A percentile compares a stretch with the other conserved stretches of the same genome.
Conservation (phyloP, 2,329 filamentous ascomycete species). For the Aspergillus melleus region DNA sequence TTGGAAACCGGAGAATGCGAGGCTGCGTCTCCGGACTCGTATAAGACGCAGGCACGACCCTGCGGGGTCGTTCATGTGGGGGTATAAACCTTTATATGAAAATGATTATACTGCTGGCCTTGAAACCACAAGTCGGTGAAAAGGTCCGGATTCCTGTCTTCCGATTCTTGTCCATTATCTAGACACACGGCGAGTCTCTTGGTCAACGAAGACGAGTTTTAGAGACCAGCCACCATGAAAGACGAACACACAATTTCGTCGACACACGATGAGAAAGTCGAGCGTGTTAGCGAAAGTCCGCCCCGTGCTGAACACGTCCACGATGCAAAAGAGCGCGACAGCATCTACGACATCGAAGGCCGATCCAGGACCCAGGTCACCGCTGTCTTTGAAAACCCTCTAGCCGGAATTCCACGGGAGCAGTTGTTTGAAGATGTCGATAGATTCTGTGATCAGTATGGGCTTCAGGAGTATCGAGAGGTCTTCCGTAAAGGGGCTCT, state of each 20-base stretch:
- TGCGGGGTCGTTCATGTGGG: background rate
- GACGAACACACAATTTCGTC: background rate
- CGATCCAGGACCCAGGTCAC: conserved; percentile 28
- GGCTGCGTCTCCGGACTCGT: background rate
- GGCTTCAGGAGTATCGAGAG: conserved; percentile 50
- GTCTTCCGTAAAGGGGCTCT: conserved; percentile 54
- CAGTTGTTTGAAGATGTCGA: conserved; percentile 57
- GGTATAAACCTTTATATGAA: background rate
- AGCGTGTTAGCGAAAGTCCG: background rate
- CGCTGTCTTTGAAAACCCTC: conserved; percentile 53
- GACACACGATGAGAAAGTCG: background rate
- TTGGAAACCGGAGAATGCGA: background rate
- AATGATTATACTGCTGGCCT: background rate
- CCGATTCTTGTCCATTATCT: background rate
- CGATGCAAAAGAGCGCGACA: conserved; percentile 7
- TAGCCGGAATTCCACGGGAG: conserved; percentile 54
- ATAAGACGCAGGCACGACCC: background rate
- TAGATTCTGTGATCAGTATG: conserved; percentile 53
- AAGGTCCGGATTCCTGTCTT: background rate
- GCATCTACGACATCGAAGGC: conserved; percentile 27
- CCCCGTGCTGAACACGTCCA: conserved; percentile 16
- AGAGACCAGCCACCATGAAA: background rate
- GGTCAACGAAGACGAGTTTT: background rate
- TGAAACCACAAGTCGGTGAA: background rate
- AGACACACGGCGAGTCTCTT: background rate